A percentile compares a stretch with the other conserved stretches of the same genome.
These are phyloP conservation scores for Boletus huronensis DNA, from an alignment of 768 basidiomycete genomes.

Conservation along the genomic window DNA sequence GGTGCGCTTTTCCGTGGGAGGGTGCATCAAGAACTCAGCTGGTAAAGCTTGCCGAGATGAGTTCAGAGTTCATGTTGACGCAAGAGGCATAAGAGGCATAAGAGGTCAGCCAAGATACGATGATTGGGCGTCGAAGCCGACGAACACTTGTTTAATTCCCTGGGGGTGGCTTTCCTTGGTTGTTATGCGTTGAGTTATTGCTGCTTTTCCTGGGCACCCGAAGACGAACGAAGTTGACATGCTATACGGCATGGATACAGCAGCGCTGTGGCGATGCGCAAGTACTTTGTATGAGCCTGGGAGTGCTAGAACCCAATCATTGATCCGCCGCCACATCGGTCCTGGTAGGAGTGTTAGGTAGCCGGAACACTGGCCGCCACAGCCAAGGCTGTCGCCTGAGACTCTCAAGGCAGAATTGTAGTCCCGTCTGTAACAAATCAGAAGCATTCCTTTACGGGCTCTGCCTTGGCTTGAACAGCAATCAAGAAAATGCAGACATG, in stretches of 20 bases:
- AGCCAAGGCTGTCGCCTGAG: background rate
- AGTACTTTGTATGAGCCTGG: background rate
- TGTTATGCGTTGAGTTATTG: background rate
- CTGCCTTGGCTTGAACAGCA: background rate
- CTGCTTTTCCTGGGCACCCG: background rate
- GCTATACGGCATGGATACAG: no score
- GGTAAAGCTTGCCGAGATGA: background rate
- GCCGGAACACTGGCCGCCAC: background rate
- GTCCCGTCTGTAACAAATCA: background rate
- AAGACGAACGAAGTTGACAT: background rate
- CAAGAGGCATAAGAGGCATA: background rate
- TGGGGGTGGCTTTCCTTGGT: background rate
- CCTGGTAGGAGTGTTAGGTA: background rate
- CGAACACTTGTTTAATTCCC: background rate
- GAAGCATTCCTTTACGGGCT: background rate
- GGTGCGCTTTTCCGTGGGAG: conserved; percentile 6
- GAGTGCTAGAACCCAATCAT: background rate
- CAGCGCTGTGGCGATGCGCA: no score
- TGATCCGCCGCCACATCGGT: no score
- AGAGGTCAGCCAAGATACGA: background rate
- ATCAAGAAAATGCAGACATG: background rate
- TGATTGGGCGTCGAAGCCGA: background rate
- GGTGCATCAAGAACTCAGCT: conserved; percentile 12
- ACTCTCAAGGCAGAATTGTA: background rate
- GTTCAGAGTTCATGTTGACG: background rate